phyloP scores from a whole-genome alignment of 352 stramenopile species.

The Globisporangium paroecandrum region DNA sequence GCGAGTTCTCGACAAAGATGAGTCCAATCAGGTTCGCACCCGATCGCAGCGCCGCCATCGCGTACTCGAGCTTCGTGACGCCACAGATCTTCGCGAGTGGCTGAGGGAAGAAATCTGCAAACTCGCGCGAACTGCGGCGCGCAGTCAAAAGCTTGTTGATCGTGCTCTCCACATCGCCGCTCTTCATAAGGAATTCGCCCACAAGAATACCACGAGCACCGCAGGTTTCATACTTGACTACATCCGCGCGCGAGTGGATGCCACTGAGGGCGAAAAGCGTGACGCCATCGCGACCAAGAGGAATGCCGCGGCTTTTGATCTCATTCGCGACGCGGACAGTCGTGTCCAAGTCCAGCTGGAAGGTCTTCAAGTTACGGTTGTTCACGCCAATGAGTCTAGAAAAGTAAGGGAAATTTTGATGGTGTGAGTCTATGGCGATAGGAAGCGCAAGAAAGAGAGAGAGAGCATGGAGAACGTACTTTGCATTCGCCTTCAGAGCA shows the following conservation, averaged over 20 bases:
- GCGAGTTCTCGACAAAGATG: slow-evolving; percentile 94
- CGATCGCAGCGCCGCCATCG: slow-evolving; percentile 84
- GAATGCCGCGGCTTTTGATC: slow-evolving; percentile 67
- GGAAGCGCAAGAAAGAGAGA: background rate
- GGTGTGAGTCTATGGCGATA: background rate
- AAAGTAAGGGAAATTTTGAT: background rate
- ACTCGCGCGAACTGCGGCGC: slow-evolving; percentile 29
- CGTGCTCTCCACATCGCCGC: slow-evolving; percentile 79
- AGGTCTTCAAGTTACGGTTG: slow-evolving; percentile 98
- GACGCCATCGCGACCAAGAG: slow-evolving; percentile 73
- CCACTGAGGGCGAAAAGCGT: slow-evolving; percentile 94
- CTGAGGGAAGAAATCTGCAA: slow-evolving; percentile 26
- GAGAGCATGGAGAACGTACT: slow-evolving; percentile 18
- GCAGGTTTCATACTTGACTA: slow-evolving; percentile 89
- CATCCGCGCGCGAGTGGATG: slow-evolving; percentile 92
- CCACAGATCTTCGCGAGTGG: slow-evolving; percentile 94
- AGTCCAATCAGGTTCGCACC: slow-evolving; percentile 97
- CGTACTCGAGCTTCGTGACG: slow-evolving; percentile 92
- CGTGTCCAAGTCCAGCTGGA: slow-evolving; percentile 96
- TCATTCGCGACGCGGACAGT: slow-evolving; percentile 89
- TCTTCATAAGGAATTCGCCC: slow-evolving; percentile 98
- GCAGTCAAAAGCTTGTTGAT: slow-evolving; percentile 77
- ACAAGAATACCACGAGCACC: slow-evolving; percentile 91
- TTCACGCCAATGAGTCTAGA: slow-evolving; percentile 96
- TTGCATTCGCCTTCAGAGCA: slow-evolving; percentile 88